phyloP scores from a whole-genome alignment of 1,139 yeast species.

The Hyphopichia buzzinii region DNA sequence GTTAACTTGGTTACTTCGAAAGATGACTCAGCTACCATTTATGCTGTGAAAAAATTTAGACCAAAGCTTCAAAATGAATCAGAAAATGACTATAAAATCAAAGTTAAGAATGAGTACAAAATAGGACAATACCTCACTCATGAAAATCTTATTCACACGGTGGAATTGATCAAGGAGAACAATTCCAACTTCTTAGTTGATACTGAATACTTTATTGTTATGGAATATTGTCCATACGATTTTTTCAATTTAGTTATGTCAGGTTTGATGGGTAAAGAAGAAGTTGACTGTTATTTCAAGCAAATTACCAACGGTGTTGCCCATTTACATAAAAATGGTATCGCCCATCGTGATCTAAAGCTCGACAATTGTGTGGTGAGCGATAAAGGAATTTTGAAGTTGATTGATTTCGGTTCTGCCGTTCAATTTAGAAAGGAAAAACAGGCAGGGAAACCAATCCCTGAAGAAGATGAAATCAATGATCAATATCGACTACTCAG shows the following conservation, averaged over 20 bases:
- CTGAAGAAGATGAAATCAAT: slow-evolving; percentile 23
- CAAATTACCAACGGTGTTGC: slow-evolving; percentile 63
- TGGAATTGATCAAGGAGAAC: slow-evolving; percentile 59
- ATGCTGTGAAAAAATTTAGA: slow-evolving; percentile 71
- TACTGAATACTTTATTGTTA: slow-evolving; percentile 55
- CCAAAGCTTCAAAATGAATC: slow-evolving; percentile 50
- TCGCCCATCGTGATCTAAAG: slow-evolving; percentile 77
- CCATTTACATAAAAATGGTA: slow-evolving; percentile 63
- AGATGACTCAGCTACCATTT: slow-evolving; percentile 45
- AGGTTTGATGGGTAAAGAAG: slow-evolving; percentile 58
- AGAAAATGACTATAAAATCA: slow-evolving; percentile 54
- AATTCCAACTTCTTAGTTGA: slow-evolving; percentile 21
- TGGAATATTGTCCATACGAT: slow-evolving; percentile 76
- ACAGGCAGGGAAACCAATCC: slow-evolving; percentile 29
- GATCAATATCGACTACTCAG: slow-evolving; percentile 24
- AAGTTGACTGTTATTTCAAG: slow-evolving; percentile 64
- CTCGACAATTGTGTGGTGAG: slow-evolving; percentile 76
- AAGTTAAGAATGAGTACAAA: slow-evolving; percentile 65
- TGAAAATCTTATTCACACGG: slow-evolving; percentile 61
- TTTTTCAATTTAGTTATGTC: slow-evolving; percentile 78
- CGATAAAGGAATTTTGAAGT: slow-evolving; percentile 57
- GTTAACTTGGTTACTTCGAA: slow-evolving; percentile 57
- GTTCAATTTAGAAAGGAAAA: slow-evolving; percentile 51
- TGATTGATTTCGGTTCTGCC: slow-evolving; percentile 79
- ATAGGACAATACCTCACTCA: slow-evolving; percentile 62